Evolutionary conservation across 768 basidiomycete genomes (phyloP), one percentile per base, ranked within the genome.

Genomic region (Cubamyces sp.): DNA sequence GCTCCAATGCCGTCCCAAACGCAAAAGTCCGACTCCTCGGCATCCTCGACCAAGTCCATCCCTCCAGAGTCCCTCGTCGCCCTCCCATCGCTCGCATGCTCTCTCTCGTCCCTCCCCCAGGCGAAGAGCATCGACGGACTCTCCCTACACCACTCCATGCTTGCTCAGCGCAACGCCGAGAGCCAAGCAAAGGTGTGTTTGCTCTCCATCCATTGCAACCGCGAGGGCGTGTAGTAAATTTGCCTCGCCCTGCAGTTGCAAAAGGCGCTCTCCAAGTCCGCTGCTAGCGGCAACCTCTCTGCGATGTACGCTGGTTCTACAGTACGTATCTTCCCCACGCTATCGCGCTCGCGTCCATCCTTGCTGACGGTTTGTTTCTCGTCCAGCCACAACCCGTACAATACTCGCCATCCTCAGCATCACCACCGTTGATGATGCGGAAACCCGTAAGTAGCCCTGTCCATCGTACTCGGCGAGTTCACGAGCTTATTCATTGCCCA

Each of bases 181-280:
- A 90, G 90, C 68, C 86, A 91, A 74, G 88, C 87, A 42, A 90
- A 91, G 83, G 90, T 90, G 43, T 59, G 76, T 69, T 26, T 5
- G 37, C 12, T 21, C n/a, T 37, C 26, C 42, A 60, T 45, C 46
- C 26, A 14, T 14, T 41, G 0, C 30, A 23, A 8, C n/a, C 48
- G 45, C 21, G 21, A 26, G 43, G 34, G 7, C n/a, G 46, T 30
- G 3, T 60, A 69, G 19, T 50, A 28, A 59, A 51, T 54, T 51
- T 62, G 59, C 64, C 56, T 45, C 47, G 48, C 14, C 62, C 81
- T 64, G 9, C 65, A 81, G 90, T 82, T 91, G 23, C 79, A 85
- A 78, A 85, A 85, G 67, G 86, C 84, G 49, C 76, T 91, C 53
- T 84, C 84, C 25, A 77, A 86, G 82, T 79, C 79, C 49, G 66